Base-by-base conservation (phyloP, 208 protist genomes). In the Leishmania tropica region DNA sequence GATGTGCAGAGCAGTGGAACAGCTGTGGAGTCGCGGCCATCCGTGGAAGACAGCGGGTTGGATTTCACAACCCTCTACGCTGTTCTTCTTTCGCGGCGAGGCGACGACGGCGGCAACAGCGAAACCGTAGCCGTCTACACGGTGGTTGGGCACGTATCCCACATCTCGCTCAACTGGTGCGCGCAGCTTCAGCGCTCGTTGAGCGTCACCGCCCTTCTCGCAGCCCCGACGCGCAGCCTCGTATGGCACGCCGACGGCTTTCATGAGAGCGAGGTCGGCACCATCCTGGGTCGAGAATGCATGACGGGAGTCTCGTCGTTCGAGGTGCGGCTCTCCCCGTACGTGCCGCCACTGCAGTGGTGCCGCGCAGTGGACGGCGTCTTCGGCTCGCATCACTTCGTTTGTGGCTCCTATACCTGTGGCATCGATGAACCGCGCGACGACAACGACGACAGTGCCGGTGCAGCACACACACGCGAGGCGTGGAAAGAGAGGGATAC, bases 271-370 rank as follows among this genome's bases (percentile, higher is more conserved):
- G 48, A 45, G 5, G 37, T 13, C 24, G 37, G 35, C 37, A 28
- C 56, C 21, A 17, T 10, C 40, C 5, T 11, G 13, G 24, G 24
- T 3, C n/a, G 53, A 5, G 56, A 48, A 8, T 10, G 37, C 7
- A 7, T 37, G 19, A 21, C 24, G 4, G 78, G 75, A 10, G 48
- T 85, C 17, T n/a, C 51, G 15, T n/a, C 10, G 48, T 58, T 80
- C 1, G 15, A 64, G 40, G 87, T 94, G 28, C 87, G 83, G 35
- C 86, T 95, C 13, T 56, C 83, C 3, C 91, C 91, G 0, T 89
- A 88, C 62, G 80, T 94, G 5, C 89, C 93, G 15, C 47, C 68
- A 21, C 77, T 96, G 67, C 83, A 79, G 31, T 96, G 91, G 90
- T 56, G 85, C 28, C 81, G 86, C 17, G 83, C 81, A 13, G 78